Conservation (phyloP, 2,329 filamentous ascomycete species). For the Colletotrichum sp. region DNA sequence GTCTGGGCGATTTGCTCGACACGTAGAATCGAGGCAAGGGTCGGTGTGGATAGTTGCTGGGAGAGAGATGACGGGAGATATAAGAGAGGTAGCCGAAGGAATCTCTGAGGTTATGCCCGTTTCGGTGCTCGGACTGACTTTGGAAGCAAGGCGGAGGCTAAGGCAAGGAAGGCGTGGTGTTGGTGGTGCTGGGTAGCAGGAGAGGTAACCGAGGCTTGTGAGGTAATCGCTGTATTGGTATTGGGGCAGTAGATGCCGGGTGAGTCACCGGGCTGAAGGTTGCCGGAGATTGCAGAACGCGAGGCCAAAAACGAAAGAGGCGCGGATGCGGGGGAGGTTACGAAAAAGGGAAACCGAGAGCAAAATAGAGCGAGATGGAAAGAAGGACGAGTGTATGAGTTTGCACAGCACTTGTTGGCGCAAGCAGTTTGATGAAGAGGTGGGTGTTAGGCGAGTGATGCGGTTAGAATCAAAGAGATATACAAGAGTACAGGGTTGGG, state of each 20-base stretch:
- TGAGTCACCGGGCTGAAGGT: slow-evolving; percentile 8
- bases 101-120: not conserved
- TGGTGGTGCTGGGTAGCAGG: not conserved
- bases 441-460: not conserved
- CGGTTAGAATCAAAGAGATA: not conserved
- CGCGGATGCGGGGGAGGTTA: not conserved
- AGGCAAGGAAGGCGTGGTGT: not conserved
- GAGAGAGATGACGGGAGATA: not conserved
- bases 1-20: not conserved
- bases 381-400: not conserved
- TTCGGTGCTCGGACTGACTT: not conserved
- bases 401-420: not conserved
- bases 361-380: not conserved
- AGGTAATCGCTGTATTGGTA: not conserved
- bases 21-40: not conserved
- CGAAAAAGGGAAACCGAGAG: not conserved
- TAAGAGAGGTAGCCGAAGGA: not conserved
- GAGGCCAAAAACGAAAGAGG: not conserved
- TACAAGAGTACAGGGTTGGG: not conserved
- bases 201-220: not conserved
- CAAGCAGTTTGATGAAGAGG: not conserved
- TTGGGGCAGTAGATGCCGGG: slow-evolving; percentile 5
- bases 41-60: not conserved
- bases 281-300: not conserved
- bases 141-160: not conserved